These are phyloP conservation scores for Lagenidium giganteum DNA, from an alignment of 352 stramenopile genomes.

Conservation along the genomic window DNA sequence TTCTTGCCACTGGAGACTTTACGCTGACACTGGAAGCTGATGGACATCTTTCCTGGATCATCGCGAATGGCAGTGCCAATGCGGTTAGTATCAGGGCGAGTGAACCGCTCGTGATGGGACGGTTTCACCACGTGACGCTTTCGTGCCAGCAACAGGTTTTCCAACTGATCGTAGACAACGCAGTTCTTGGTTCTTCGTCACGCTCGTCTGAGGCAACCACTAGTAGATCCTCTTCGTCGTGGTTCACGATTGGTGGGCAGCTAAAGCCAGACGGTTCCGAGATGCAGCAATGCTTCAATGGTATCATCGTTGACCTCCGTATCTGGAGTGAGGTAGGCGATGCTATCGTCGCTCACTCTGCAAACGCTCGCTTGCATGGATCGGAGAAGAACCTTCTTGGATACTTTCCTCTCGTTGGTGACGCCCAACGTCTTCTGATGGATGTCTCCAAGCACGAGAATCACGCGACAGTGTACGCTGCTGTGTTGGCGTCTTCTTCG, in stretches of 20 bases:
- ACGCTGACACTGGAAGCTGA: constrained; percentile 31
- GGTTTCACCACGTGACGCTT: constrained; percentile 62
- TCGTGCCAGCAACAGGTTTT: constrained; percentile 25
- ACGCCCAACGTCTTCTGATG: constrained; percentile 55
- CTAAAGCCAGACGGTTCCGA: constrained; percentile 26
- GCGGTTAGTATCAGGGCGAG: constrained; percentile 22
- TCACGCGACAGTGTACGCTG: constrained; percentile 53
- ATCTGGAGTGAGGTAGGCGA: constrained; percentile 31
- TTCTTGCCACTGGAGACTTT: constrained; percentile 66
- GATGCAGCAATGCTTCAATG: constrained; percentile 42
- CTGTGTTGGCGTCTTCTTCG: constrained; percentile 3
- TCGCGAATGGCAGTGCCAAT: constrained; percentile 29
- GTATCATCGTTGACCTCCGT: constrained; percentile 60
- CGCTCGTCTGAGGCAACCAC: constrained; percentile 22
- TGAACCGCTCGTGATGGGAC: constrained; percentile 28
- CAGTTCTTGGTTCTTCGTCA: constrained; percentile 27
- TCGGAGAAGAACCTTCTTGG: constrained; percentile 44
- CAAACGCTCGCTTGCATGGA: constrained; percentile 23
- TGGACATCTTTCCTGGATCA: constrained; percentile 45
- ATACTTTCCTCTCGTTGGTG: constrained; percentile 72
- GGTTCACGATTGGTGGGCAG: constrained; percentile 45
- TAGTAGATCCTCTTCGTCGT: constrained; percentile 21
- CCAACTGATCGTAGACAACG: constrained; percentile 47
- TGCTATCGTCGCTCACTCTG: constrained; percentile 7
- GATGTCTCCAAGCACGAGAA: constrained; percentile 70